Evolutionary conservation across 257 asterid genomes (phyloP), one percentile per base, ranked within the genome.

Genomic region (Petunia axillaris): DNA sequence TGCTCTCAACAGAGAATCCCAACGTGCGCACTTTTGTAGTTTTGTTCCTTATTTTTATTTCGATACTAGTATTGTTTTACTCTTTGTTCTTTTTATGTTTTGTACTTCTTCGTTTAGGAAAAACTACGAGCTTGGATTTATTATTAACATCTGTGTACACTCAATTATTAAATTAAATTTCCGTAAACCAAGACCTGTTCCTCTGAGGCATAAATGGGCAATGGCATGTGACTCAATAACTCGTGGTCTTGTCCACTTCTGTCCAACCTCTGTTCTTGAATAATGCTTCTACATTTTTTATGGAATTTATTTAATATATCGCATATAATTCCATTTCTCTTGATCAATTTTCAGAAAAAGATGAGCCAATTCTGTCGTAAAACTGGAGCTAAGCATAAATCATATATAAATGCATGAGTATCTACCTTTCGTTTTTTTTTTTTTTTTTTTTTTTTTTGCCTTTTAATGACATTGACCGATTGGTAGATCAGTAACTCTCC

Each of bases 241-340:
- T 73, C 77, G 62, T 73, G 77, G 14, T 73, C 60, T 50, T 73
- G 62, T 73, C 62, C 62, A 43, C 9, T 64, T 39, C 48, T 64
- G 50, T n/a, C 16, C 75, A 70, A 70, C 16, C 7, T 43, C 15
- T 41, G 39, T 43, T 67, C 55, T 68, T 37, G 67, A 64, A 64
- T 64, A 4, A 63, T 37, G 4, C 11, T 64, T 1, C 5, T 64
- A 10, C 2, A 64, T 2, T 64, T 44, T 4, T 68, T 40, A 65
- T 14, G 37, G 3, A 65, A 2, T 39, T 39, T 39, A 38, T 65
- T 39, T 52, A 25, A 25, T 25, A 25, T 25, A 52, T 52, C 4
- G 55, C 4, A 52, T 52, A 9, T 52, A 52, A 11, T 52, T 52
- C 55, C 55, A 52, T 50, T 50, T 50, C 55, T 50, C 55, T 50